Base-by-base conservation (phyloP, 1,284 basidiomycete genomes). In the Pholiota adiposa region DNA sequence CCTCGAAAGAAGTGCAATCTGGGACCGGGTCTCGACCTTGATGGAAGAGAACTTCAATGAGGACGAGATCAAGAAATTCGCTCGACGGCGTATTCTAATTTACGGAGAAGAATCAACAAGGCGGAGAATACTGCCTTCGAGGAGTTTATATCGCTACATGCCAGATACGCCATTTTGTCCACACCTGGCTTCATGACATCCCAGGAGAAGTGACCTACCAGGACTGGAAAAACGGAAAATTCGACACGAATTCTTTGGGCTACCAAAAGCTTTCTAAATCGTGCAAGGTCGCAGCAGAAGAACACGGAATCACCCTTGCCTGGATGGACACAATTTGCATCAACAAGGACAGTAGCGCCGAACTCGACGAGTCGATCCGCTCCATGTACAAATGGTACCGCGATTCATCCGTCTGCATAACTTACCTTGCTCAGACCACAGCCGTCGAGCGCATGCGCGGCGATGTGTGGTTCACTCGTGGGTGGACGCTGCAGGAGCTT, bases 361-460 rank as follows among this genome's bases (percentile, higher is more conserved):
- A 58, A 25, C 50, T 58, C 25, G 49, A 58, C 23, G 56, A 58
- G 34, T 50, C 56, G 3, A 51, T 58, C 38, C 48, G 38, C 12
- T 51, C 56, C n/a, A 58, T 58, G 56, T 58, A 18, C 27, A 58
- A 51, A 11, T 58, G 56, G 56, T 58, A 58, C 27, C 34, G n/a
- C n/a, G 19, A 40, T n/a, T 38, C 56, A 4, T 27, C 38, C 23
- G 12, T 51, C 5, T 58, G 56, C 18, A 44, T 58, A 4, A 51
- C 49, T 4, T 58, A 51, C 25, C 56, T 58, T 40, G 49, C 56
- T 11, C 36, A 58, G 6, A 51, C 49, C 6, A 51, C 46, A 7
- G 21, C 16, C 25, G 6, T 51, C 49, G 14, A 44, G n/a, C 4
- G 34, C 34, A 51, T 51, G 36, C 38, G 40, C 18, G 41, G 33